phyloP scores from a whole-genome alignment of 768 basidiomycete species.

The Pleurotus pulmonarius region DNA sequence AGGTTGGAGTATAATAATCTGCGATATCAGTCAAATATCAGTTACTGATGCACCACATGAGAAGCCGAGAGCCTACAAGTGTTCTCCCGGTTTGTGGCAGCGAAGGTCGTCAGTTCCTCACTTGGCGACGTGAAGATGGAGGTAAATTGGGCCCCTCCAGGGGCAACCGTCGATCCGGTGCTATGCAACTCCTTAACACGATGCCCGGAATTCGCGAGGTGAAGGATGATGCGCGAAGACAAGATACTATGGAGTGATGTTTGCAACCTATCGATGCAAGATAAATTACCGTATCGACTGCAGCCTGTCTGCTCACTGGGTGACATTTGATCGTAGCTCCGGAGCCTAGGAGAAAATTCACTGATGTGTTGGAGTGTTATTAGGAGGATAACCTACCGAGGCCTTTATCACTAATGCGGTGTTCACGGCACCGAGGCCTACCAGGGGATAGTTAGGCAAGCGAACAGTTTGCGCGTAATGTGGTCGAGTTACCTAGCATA shows the following conservation, averaged over 20 bases:
- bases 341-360: not conserved
- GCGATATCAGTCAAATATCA: not conserved
- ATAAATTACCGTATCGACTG: not conserved
- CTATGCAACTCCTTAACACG: not conserved
- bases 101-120: conserved; percentile 1
- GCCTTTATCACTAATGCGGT: conserved; percentile 5
- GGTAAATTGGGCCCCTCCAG: conserved; percentile 5
- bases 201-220: conserved; percentile 3
- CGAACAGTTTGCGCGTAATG: too few species aligned
- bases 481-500: not conserved
- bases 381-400: not conserved
- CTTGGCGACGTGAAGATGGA: conserved; percentile 4
- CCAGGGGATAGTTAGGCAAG: not conserved
- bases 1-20: not conserved
- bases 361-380: too few species aligned
- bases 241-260: conserved; percentile 6
- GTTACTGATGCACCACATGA: too few species aligned
- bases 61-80: not conserved
- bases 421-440: conserved; percentile 3
- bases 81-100: not conserved
- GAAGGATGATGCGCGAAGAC: conserved; percentile 3
- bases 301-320: not conserved
- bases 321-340: conserved; percentile 1
- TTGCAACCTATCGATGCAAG: not conserved
- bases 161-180: conserved; percentile 1